Base-by-base conservation (phyloP, 345 rosid species). In the Garcia nutans region DNA sequence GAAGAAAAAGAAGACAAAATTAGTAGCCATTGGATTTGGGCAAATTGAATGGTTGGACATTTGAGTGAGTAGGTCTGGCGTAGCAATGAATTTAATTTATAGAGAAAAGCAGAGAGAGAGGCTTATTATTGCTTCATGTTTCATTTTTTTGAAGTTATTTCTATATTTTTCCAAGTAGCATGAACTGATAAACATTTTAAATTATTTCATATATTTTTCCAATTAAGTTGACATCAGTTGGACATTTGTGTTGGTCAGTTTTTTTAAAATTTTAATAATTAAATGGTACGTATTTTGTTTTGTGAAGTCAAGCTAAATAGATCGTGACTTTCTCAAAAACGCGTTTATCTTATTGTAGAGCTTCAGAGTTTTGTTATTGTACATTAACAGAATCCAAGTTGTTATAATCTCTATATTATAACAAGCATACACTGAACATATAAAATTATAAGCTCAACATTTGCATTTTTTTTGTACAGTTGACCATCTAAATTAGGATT, bases 221-320 rank as follows among this genome's bases (percentile, higher is more conserved):
- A n/a, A n/a, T n/a, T n/a, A n/a, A n/a, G n/a, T n/a, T n/a, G n/a
- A n/a, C n/a, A n/a, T n/a, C n/a, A n/a, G n/a, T n/a, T n/a, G n/a
- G n/a, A n/a, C n/a, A n/a, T n/a, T n/a, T n/a, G n/a, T n/a, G n/a
- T n/a, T n/a, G n/a, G n/a, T n/a, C n/a, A n/a, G n/a, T n/a, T n/a
- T n/a, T n/a, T n/a, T n/a, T n/a, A 63, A 60, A 20, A 33, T 37
- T 37, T 37, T 37, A 37, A 37, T 37, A 54, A 20, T 65, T 8
- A 10, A 6, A 13, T 24, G 54, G 33, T 20, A n/a, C 7, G 41
- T 65, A n/a, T 31, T 37, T 17, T n/a, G 15, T 31, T 11, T 42
- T 71, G 52, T 19, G 3, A 77, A 69, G 81, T 84, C 81, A 84
- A 76, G 50, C 69, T 45, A n/a, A 10, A 26, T 5, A 37, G 41